Conservation (phyloP, 345 rosid species). For the Aurinia saxatilis region DNA sequence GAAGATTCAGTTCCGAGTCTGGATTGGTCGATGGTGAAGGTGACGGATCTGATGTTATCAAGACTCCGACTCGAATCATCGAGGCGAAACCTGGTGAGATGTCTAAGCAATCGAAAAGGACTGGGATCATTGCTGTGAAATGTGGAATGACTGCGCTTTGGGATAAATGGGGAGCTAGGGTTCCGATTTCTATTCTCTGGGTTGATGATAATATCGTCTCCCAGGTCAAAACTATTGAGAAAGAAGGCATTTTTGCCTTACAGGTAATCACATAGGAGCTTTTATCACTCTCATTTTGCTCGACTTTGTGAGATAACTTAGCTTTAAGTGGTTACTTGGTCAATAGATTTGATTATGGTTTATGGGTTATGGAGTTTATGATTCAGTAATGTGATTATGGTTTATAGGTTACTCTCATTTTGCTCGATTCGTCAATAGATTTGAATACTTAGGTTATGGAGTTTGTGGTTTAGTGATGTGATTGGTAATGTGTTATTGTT, state of each 20-base stretch:
- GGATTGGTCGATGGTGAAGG: constrained; percentile 35
- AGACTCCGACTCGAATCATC: constrained; percentile 35
- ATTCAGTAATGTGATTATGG: constrained; percentile 25
- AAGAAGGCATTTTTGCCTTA: constrained; percentile 74
- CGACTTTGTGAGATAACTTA: not conserved
- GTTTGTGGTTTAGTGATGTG: not conserved
- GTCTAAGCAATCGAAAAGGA: constrained; percentile 57
- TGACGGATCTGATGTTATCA: constrained; percentile 24
- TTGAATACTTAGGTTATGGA: not conserved
- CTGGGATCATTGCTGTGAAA: constrained; percentile 83
- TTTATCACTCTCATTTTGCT: not conserved
- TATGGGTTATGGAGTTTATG: not conserved
- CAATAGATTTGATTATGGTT: not conserved
- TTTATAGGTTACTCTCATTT: too few relatives aligned
- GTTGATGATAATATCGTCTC: constrained; percentile 88
- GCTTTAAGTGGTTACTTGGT: not conserved
- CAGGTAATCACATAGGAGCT: constrained; percentile 50
- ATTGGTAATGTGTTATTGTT: constrained; percentile 24
- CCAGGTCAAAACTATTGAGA: constrained; percentile 88
- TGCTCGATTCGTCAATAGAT: not conserved
- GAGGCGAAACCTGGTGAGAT: constrained; percentile 56
- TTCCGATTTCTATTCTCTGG: constrained; percentile 75
- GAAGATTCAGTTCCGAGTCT: constrained; percentile 37
- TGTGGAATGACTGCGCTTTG: constrained; percentile 87
- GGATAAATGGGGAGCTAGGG: constrained; percentile 96